Evolutionary conservation across 2,329 filamentous ascomycete genomes (phyloP).

Genomic region (Lecanosticta acicola): DNA sequence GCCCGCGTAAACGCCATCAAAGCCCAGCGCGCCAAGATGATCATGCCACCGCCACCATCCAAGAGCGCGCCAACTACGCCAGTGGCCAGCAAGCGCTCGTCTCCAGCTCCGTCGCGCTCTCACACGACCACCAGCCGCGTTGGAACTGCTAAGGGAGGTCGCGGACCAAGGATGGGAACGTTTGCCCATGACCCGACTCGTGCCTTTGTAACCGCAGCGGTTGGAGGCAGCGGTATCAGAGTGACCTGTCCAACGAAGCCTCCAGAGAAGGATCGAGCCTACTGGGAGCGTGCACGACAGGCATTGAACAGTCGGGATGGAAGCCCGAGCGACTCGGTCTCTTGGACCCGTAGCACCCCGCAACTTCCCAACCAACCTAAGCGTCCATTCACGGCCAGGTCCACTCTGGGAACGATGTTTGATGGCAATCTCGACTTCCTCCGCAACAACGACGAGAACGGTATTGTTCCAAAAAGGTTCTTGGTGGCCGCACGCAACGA

Average conservation of each 20-base stretch:
- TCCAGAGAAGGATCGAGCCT: conserved; percentile 20
- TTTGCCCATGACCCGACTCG: conserved; percentile 20
- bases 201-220: conserved; percentile 16
- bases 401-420: conserved; percentile 31
- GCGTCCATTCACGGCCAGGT: conserved; percentile 31
- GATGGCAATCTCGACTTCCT: conserved; percentile 55
- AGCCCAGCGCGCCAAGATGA: conserved; percentile 4
- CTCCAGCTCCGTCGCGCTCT: conserved; percentile 4
- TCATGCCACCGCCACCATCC: conserved; percentile 13
- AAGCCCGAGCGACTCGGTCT: conserved; percentile 27
- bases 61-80: conserved; percentile 21
- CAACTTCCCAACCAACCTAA: conserved; percentile 18
- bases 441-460: conserved; percentile 58
- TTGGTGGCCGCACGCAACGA: conserved; percentile 31
- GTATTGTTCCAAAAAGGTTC: conserved; percentile 37
- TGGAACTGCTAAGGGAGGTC: neutral
- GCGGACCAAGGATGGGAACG: conserved; percentile 15
- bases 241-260: conserved; percentile 18
- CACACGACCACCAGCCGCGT: conserved; percentile 2
- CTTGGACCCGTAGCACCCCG: conserved; percentile 19
- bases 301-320: conserved; percentile 25
- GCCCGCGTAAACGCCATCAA: conserved; percentile 20
- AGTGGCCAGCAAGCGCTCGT: conserved; percentile 10
- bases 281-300: conserved; percentile 29
- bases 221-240: conserved; percentile 20